Base-by-base conservation (phyloP, 1,284 basidiomycete species). In the Volvariella volvacea region DNA sequence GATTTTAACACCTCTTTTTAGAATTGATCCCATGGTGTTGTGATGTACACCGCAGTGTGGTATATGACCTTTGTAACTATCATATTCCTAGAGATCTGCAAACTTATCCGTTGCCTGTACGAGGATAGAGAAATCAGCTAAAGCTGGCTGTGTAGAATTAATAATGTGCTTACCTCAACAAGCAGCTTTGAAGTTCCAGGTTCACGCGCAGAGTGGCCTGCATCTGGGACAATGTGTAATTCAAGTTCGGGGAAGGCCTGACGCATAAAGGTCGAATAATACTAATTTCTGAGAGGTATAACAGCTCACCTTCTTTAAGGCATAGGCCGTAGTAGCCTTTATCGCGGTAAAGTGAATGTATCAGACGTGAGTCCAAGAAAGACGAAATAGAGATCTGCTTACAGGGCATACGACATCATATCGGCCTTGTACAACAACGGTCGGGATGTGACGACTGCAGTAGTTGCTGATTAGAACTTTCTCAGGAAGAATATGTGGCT, bases 131-230 rank as follows among this genome's bases (percentile, higher is more conserved):
- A 33, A 34, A 22, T 37, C 7, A 41, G 31, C 42, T 22, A 28
- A 15, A 7, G n/a, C n/a, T n/a, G n/a, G n/a, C n/a, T n/a, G n/a
- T 14, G 43, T 22, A 30, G 6, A 15, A 39, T 10, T 31, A 25
- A 4, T 9, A 28, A 21, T n/a, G 31, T 2, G 41, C 66, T 22
- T 52, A 81, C 91, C 68, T 89, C 73, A 9, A 91, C 75, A 39
- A 96, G 72, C 40, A 87, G 63, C 60, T 83, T 81, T 16, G 80
- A 67, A 15, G 73, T 93, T 3, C 86, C 88, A 0, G 72, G 62
- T 65, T 97, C 93, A 39, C 83, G 79, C 16, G 90, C 78, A 16
- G 87, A 91, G 62, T 97, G 93, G 0, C 93, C 93, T 3, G 92
- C 92, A 62, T 94, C 90, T n/a, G 87, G 82, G 15, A 95, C 83